Base-by-base conservation (phyloP, 2,329 filamentous ascomycete genomes). In the Lachnellula arida region DNA sequence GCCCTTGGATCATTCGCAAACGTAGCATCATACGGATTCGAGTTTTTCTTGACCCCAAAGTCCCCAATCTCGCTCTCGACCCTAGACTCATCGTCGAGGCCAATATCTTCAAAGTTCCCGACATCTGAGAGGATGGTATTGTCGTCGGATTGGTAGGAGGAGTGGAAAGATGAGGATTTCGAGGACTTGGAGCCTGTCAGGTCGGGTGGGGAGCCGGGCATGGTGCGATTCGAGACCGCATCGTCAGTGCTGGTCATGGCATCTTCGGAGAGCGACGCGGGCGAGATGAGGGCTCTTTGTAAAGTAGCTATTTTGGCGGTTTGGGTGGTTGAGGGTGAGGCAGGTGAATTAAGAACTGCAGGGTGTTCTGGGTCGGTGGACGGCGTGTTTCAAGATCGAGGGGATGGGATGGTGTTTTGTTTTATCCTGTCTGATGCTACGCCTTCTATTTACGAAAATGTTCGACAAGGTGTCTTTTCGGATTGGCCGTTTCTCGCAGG, bases 31-130 rank as follows among this genome's bases (percentile, higher is more conserved):
- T 68, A 68, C 5, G 65, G 67, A 46, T 68, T 66, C 19, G 55
- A 54, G 19, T 51, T 56, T 8, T 59, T 61, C 51, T 68, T 68
- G n/a, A 65, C 55, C 1, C 56, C 58, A 49, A 69, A 70, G 17
- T 67, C 62, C 11, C 62, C 63, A 54, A 66, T 67, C 39, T 68
- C 65, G 1, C 56, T 51, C 52, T 69, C 67, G 6, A 58, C 57
- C 25, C 66, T 58, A 14, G 52, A 76, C 66, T 91, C 86, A 65
- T 89, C 86, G 58, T 91, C 87, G 32, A 97, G 82, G 12, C 88
- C 90, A 70, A 97, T 96, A 62, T 97, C 93, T 71, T 97, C 93
- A 67, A 97, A 97, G 71, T 97, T 86, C 61, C 84, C 85, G 56
- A 87, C 82, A 68, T 96, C 89, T 51, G 84, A 80, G 46, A 89